A percentile compares a stretch with the other conserved stretches of the same genome.
Evolutionary conservation across 192 early-diverging fungal genomes (phyloP).

Genomic region (Tieghemiomyces parasiticus): DNA sequence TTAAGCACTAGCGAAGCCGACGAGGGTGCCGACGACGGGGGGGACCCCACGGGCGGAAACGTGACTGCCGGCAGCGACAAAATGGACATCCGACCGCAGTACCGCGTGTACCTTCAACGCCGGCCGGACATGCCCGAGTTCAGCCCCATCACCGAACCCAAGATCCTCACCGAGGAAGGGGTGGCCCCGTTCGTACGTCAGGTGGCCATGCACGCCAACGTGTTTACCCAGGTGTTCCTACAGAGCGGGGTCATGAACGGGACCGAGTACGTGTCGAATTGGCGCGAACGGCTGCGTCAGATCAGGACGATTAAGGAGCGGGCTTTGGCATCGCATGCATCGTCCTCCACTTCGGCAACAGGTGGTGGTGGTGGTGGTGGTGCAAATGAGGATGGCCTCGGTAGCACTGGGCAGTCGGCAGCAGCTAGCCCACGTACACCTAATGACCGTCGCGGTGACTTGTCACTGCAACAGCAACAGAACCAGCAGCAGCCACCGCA

Average conservation of each 20-base stretch:
- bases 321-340: background rate
- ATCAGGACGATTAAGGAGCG: slow-evolving; percentile 70
- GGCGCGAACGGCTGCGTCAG: slow-evolving; percentile 74
- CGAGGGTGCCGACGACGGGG: background rate
- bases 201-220: slow-evolving; percentile 73
- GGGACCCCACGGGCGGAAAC: background rate
- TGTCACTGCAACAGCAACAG: too few relatives aligned
- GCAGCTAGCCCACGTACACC: too few relatives aligned
- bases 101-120: slow-evolving; percentile 48
- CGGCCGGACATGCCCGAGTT: slow-evolving; percentile 67
- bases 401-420: too few relatives aligned
- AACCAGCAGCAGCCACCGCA: too few relatives aligned
- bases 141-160: slow-evolving; percentile 64
- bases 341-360: too few relatives aligned
- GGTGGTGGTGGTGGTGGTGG: too few relatives aligned
- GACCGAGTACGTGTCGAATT: slow-evolving; percentile 73
- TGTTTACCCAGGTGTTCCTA: slow-evolving; percentile 75
- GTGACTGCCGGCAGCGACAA: background rate
- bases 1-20: background rate
- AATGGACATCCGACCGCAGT: slow-evolving; percentile 21
- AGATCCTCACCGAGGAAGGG: slow-evolving; percentile 62
- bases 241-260: slow-evolving; percentile 42
- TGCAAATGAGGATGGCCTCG: too few relatives aligned
- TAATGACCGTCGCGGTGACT: too few relatives aligned
- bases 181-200: slow-evolving; percentile 71